These are phyloP conservation scores for Pseudocercospora musae DNA, from an alignment of 2,329 filamentous ascomycete species.

Conservation along the genomic window DNA sequence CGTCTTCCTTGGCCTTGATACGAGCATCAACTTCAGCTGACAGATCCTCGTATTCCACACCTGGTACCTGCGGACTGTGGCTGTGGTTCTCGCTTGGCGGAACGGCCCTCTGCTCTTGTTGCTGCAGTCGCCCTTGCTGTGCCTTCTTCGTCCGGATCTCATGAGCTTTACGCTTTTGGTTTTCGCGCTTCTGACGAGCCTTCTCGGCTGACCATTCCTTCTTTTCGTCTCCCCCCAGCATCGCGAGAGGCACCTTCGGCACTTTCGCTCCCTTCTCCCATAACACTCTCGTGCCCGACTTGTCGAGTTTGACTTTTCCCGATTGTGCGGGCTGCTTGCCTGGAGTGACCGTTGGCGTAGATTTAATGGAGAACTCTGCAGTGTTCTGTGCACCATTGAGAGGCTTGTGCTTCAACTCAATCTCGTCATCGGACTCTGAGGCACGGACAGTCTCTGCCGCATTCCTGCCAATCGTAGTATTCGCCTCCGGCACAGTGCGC, in stretches of 20 bases:
- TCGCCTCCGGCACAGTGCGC: background rate
- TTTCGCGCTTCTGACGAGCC: constrained; percentile 2
- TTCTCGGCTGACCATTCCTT: constrained; percentile 7
- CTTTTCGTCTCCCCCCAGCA: constrained; percentile 2
- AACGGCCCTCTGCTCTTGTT: background rate
- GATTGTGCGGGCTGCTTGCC: background rate
- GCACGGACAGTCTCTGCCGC: background rate
- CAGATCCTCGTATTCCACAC: constrained; percentile 31
- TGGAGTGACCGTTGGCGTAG: background rate
- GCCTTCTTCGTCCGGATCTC: background rate
- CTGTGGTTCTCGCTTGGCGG: background rate
- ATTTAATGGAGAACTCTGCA: background rate
- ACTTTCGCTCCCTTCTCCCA: constrained; percentile 4
- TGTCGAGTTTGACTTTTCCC: constrained; percentile 4
- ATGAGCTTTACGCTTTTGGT: constrained; percentile 6
- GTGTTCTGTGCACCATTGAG: background rate
- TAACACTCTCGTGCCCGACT: constrained; percentile 5
- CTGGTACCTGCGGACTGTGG: constrained; percentile 2
- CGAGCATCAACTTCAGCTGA: constrained; percentile 32
- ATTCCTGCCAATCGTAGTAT: background rate
- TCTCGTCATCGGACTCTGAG: background rate
- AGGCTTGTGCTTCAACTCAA: background rate
- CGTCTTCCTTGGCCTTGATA: constrained; percentile 30
- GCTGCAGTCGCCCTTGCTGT: background rate
- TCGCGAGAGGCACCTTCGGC: background rate